phyloP scores from a whole-genome alignment of 176 grass and related monocot species.

The Puya raimondii region DNA sequence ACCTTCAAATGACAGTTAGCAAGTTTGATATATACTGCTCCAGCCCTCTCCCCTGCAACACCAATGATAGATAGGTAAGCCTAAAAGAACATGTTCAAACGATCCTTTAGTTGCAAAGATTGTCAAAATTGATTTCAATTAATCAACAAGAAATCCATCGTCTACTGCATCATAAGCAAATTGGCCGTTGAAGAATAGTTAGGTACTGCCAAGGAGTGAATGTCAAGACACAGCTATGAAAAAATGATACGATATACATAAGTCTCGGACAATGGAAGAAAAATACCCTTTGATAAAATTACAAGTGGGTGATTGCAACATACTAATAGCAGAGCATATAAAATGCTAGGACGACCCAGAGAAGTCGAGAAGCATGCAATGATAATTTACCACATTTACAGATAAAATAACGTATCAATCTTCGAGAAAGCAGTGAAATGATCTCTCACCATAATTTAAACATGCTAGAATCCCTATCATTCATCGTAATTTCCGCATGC shows the following conservation, averaged over 20 bases:
- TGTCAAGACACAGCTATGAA: neutral
- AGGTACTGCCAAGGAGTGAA: neutral
- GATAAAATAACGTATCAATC: no score
- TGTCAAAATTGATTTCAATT: neutral
- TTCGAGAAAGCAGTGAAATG: no score
- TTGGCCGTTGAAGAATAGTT: neutral
- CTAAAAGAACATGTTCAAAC: neutral
- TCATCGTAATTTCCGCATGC: no score
- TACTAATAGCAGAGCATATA: no score
- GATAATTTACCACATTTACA: no score
- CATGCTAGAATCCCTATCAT: neutral
- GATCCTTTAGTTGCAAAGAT: neutral
- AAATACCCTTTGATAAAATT: no score
- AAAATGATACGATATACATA: neutral
- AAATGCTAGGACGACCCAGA: no score
- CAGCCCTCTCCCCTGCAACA: constrained; percentile 74
- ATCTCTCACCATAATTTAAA: no score
- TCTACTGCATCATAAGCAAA: neutral
- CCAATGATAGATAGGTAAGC: constrained; percentile 18
- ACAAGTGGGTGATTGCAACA: no score
- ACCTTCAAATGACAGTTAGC: constrained; percentile 90
- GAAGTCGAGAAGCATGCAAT: no score
- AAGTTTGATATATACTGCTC: constrained; percentile 67
- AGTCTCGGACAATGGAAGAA: no score
- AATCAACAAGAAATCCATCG: neutral